Conservation (phyloP, 176 grass and related monocot genomes). For the Carex littledalei region DNA sequence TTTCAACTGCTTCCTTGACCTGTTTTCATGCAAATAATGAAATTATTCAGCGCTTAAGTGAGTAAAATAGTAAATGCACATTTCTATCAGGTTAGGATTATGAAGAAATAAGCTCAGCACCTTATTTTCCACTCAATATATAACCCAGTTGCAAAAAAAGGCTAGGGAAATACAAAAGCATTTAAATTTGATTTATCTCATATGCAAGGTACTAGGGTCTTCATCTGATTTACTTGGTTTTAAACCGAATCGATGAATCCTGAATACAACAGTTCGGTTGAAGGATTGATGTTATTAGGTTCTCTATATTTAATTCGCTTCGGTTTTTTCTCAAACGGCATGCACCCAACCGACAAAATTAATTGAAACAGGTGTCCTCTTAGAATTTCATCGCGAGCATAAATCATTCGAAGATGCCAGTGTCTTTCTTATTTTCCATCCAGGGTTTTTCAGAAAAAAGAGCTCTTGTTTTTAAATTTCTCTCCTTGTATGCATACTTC, state of each 20-base stretch:
- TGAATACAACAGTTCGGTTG: background rate
- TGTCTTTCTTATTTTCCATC: background rate
- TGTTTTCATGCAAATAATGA: background rate
- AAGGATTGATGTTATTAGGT: background rate
- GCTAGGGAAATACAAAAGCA: background rate
- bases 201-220: background rate
- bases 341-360: too few species aligned
- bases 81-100: background rate
- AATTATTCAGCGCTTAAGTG: background rate
- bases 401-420: background rate
- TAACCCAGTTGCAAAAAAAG: background rate
- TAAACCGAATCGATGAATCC: background rate
- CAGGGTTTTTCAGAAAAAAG: background rate
- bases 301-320: background rate
- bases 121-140: background rate
- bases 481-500: too few species aligned
- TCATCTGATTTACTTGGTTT: background rate
- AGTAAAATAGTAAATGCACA: background rate
- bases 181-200: background rate
- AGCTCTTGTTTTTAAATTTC: background rate
- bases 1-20: constrained; percentile 49
- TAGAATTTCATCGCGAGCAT: background rate
- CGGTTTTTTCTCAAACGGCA: background rate
- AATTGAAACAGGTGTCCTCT: too few species aligned
- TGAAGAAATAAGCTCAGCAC: background rate